These are phyloP conservation scores for Melaleuca alternifolia DNA, from an alignment of 345 rosid genomes.

Conservation along the genomic window DNA sequence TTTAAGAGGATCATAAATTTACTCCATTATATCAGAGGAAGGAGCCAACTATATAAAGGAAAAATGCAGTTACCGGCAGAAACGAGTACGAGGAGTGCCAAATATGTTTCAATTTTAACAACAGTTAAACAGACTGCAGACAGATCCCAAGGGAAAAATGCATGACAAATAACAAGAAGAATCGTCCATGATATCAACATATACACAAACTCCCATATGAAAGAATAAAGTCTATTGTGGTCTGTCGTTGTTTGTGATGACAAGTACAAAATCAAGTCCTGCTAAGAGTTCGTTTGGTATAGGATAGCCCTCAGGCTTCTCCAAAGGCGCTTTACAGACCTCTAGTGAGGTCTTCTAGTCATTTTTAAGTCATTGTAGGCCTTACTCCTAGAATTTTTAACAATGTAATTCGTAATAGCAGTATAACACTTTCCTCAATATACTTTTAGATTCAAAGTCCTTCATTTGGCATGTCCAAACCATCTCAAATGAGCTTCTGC, in stretches of 20 bases:
- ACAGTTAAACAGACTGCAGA: neutral
- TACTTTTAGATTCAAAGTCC: neutral
- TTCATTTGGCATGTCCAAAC: neutral
- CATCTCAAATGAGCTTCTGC: neutral
- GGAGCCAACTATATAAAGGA: neutral
- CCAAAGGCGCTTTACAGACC: neutral
- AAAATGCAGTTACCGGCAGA: neutral
- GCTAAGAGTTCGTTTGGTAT: neutral
- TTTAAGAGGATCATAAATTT: neutral
- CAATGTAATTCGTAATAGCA: neutral
- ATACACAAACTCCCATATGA: neutral
- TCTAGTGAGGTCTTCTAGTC: neutral
- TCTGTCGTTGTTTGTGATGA: neutral
- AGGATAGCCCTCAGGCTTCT: neutral
- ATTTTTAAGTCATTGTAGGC: neutral
- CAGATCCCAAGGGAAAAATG: neutral
- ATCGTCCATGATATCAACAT: neutral
- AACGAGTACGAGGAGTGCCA: neutral
- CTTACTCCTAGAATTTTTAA: neutral
- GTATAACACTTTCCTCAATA: neutral
- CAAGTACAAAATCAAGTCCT: neutral
- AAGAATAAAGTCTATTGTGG: neutral
- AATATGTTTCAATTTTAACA: neutral
- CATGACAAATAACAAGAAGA: fast-evolving
- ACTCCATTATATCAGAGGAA: neutral